Conservation (phyloP, 257 asterid species). For the Linderniella brevidens region DNA sequence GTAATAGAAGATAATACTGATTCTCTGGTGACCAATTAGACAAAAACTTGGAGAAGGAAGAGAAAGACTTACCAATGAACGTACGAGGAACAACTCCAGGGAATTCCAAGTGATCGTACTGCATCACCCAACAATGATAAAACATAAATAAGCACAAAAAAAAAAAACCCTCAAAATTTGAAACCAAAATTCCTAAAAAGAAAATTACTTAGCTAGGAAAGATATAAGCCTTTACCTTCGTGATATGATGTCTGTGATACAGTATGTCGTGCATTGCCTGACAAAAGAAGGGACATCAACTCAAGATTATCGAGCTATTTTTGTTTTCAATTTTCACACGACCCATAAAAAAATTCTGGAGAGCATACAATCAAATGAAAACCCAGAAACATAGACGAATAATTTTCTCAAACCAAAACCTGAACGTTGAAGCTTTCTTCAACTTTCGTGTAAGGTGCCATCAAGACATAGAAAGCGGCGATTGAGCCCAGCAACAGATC, state of each 20-base stretch:
- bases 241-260: constrained; percentile 51
- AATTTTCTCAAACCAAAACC: constrained; percentile 19
- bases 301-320: not conserved
- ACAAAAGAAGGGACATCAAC: constrained; percentile 4
- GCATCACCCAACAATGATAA: constrained; percentile 13
- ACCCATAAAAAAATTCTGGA: not conserved
- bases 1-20: no score
- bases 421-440: constrained; percentile 97
- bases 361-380: not conserved
- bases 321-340: constrained; percentile 1
- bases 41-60: not conserved
- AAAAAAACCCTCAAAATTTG: constrained; percentile 1
- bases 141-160: constrained; percentile 1
- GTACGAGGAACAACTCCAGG: constrained; percentile 99
- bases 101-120: constrained; percentile 96
- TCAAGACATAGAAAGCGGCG: constrained; percentile 70
- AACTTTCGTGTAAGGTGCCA: constrained; percentile 88
- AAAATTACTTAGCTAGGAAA: no score
- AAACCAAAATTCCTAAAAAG: constrained; percentile 1
- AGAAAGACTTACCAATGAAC: constrained; percentile 44
- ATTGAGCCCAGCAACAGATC: constrained; percentile 74
- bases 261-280: constrained; percentile 94
- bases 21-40: not conserved
- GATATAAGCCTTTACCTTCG: constrained; percentile 35
- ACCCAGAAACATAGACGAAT: not conserved